These are phyloP conservation scores for Phyllosticta capitalensis DNA, from an alignment of 2,329 filamentous ascomycete genomes.

Conservation along the genomic window DNA sequence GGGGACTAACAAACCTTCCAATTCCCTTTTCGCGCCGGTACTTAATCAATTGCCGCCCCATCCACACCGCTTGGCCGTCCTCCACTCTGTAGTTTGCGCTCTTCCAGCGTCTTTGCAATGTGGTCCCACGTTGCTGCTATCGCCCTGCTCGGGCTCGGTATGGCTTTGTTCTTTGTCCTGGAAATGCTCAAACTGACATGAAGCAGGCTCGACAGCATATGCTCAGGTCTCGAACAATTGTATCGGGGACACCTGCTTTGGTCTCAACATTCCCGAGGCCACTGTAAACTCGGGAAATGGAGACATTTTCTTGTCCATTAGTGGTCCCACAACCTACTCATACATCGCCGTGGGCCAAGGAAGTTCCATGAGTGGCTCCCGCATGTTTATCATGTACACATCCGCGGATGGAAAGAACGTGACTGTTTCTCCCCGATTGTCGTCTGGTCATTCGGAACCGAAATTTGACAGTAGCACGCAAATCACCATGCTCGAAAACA, in stretches of 20 bases:
- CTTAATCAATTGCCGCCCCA: neutral
- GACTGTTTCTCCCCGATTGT: constrained; percentile 45
- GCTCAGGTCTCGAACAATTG: constrained; percentile 8
- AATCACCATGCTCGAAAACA: constrained; percentile 43
- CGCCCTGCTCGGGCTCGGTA: constrained; percentile 9
- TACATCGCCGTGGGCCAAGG: constrained; percentile 51
- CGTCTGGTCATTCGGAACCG: constrained; percentile 36
- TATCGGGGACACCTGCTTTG: constrained; percentile 33
- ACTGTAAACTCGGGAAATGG: constrained; percentile 43
- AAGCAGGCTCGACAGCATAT: constrained; percentile 2
- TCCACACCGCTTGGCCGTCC: neutral
- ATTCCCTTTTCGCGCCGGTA: constrained; percentile 5
- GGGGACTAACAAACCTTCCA: constrained; percentile 4
- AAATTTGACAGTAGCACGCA: constrained; percentile 32
- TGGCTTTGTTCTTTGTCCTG: neutral
- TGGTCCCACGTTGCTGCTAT: constrained; percentile 5
- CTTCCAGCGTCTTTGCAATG: neutral
- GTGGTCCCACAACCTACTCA: constrained; percentile 41
- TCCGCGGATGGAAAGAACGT: constrained; percentile 43
- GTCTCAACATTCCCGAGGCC: constrained; percentile 44
- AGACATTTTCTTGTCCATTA: constrained; percentile 50
- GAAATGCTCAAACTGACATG: neutral
- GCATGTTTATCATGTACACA: constrained; percentile 53
- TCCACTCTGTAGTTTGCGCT: neutral
- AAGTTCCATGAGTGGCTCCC: constrained; percentile 42